A percentile compares a stretch with the other conserved stretches of the same genome.
These are phyloP conservation scores for Coleophoma cylindrospora DNA, from an alignment of 2,329 filamentous ascomycete genomes.

Conservation along the genomic window DNA sequence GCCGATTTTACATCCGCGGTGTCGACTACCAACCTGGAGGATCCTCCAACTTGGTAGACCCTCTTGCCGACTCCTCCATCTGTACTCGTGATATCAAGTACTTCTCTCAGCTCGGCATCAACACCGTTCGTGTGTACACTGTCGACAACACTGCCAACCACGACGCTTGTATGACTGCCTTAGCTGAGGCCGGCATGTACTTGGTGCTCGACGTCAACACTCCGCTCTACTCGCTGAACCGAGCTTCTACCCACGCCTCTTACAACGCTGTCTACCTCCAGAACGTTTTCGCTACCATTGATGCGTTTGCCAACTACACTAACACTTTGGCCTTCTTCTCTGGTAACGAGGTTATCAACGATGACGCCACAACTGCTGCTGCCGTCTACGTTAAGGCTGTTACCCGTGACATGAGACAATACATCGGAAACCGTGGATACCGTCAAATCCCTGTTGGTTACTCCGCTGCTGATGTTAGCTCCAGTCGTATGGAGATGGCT, in stretches of 20 bases:
- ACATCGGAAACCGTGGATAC: constrained; percentile 38
- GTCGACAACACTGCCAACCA: constrained; percentile 63
- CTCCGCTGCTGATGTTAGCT: constrained; percentile 57
- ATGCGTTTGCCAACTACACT: constrained; percentile 58
- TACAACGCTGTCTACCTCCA: constrained; percentile 67
- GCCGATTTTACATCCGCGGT: constrained; percentile 47
- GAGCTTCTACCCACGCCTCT: constrained; percentile 48
- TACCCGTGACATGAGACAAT: constrained; percentile 48
- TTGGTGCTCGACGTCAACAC: constrained; percentile 66
- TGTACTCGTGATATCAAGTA: constrained; percentile 61
- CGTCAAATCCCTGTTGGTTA: constrained; percentile 49
- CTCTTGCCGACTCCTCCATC: constrained; percentile 49
- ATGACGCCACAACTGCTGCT: constrained; percentile 36
- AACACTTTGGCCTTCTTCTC: constrained; percentile 62
- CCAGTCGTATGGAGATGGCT: constrained; percentile 62
- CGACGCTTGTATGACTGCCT: constrained; percentile 60
- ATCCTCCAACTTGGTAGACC: constrained; percentile 53
- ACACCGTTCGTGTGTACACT: constrained; percentile 66
- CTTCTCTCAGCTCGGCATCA: constrained; percentile 63
- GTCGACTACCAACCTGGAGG: constrained; percentile 62
- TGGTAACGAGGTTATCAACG: constrained; percentile 51
- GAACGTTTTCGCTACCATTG: constrained; percentile 63
- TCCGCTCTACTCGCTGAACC: constrained; percentile 62
- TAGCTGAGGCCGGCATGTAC: constrained; percentile 66
- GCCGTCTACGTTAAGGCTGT: constrained; percentile 51